Base-by-base conservation (phyloP, 306 rosid genomes). In the Acacia acuminata region DNA sequence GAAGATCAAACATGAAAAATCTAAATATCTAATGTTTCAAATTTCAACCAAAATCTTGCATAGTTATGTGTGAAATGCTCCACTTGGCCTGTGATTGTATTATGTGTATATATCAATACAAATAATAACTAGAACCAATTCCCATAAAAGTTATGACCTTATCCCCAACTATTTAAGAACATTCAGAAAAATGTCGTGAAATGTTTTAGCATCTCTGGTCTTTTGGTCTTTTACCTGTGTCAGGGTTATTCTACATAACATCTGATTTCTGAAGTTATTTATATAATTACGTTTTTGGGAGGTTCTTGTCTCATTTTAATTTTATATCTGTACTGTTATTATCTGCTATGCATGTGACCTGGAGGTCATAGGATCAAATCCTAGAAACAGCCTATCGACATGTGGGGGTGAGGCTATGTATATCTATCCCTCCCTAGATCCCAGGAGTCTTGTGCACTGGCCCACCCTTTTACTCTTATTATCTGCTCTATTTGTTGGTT, bases 1-100 rank as follows among this genome's bases (percentile, higher is more conserved):
- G 2, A 47, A 17, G 80, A 61, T 77, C 80, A 27, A 63, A 77
- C 50, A 32, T 25, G 61, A 66, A 60, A 66, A 60, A 8, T 20
- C 27, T 76, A 66, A 42, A 50, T 25, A 0, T 20, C 43, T 76
- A 36, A 45, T 42, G 24, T 25, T 76, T 32, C 13, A 34, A 42
- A 24, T 42, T 60, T 32, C 13, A 8, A 34, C 22, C 44, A 30
- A 64, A 12, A 64, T 20, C 70, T 30, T 64, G 9, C 30, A 15
- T 30, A 13, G 17, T 61, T 64, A 30, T 64, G 70, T 64, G 11
- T 64, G n/a, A 64, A 64, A 63, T 63, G 38, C 71, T 65, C 44
- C 44, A 2, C 72, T 68, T 22, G 61, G 36, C 45, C 3, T 77
- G 47, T 77, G 44, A 77, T 63, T 20, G 61, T 50, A 42, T 48